Evolutionary conservation across 192 early-diverging fungal species (phyloP).

Genomic region (Hyaloraphidium curvatum): DNA sequence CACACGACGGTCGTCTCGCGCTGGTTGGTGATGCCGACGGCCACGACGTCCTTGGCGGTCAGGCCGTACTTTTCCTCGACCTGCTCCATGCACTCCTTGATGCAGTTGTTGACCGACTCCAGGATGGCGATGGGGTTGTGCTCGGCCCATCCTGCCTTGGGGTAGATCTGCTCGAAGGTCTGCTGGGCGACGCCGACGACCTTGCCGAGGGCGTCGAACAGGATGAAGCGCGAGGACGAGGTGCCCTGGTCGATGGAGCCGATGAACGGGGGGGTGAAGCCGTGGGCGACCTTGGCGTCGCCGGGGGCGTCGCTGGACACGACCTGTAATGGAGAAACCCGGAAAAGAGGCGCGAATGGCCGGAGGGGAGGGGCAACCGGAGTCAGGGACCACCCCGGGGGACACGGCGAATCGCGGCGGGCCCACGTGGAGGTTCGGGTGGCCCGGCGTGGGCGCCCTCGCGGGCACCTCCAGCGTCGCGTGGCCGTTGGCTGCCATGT

Average conservation of each 20-base stretch:
- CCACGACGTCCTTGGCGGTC: conserved; percentile 16
- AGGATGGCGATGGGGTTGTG: conserved; percentile 66
- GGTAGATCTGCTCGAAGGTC: conserved; percentile 63
- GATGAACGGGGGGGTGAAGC: no score
- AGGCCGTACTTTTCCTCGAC: conserved; percentile 36
- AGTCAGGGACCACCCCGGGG: no score
- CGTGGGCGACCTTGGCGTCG: no score
- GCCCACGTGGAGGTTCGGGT: no score
- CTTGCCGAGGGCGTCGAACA: conserved; percentile 59
- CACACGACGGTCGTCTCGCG: conserved; percentile 84
- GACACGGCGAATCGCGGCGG: no score
- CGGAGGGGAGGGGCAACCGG: no score
- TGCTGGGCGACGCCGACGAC: conserved; percentile 53
- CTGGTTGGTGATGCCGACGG: conserved; percentile 86
- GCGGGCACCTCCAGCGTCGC: no score
- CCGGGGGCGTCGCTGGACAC: no score
- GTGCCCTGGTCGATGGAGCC: conserved; percentile 92
- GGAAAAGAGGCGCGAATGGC: no score
- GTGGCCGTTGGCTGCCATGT: no score
- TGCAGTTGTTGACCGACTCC: conserved; percentile 41
- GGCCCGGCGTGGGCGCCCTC: no score
- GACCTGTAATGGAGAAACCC: no score
- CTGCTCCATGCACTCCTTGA: conserved; percentile 39
- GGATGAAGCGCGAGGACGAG: conserved; percentile 71
- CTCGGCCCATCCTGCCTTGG: conserved; percentile 71